These are phyloP conservation scores for Rhizomucor miehei DNA, from an alignment of 371 early-diverging fungal genomes.

Conservation along the genomic window DNA sequence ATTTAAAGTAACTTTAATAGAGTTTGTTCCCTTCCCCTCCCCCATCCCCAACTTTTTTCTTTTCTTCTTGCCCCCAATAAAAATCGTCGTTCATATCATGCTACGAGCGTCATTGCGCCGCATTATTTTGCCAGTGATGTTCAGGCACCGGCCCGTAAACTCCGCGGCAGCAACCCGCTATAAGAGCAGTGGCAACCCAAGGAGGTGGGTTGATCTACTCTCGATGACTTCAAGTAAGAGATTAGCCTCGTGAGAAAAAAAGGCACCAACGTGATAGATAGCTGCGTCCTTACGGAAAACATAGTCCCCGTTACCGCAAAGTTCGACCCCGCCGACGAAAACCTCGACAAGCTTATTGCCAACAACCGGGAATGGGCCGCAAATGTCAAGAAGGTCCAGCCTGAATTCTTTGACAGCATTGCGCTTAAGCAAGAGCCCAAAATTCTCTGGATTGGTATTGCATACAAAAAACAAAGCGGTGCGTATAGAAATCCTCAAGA, in stretches of 20 bases:
- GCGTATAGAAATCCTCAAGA: too few relatives aligned
- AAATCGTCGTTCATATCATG: too few relatives aligned
- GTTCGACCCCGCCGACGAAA: constrained; percentile 24
- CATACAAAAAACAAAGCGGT: not conserved
- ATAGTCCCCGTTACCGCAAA: constrained; percentile 12
- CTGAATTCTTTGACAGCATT: constrained; percentile 42
- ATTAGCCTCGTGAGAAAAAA: too few relatives aligned
- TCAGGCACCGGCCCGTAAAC: too few relatives aligned
- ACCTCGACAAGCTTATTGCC: constrained; percentile 25
- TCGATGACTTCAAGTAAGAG: not conserved
- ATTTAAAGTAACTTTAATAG: too few relatives aligned
- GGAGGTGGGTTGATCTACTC: not conserved
- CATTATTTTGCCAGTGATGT: too few relatives aligned
- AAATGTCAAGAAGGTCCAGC: constrained; percentile 31
- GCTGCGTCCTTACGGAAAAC: not conserved
- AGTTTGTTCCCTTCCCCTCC: too few relatives aligned
- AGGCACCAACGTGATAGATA: too few relatives aligned
- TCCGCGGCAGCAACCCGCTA: too few relatives aligned
- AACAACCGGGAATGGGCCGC: constrained; percentile 40
- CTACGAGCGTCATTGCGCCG: too few relatives aligned
- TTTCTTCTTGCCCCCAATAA: too few relatives aligned
- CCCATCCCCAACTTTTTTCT: too few relatives aligned
- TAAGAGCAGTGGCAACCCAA: not conserved
- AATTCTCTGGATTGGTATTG: constrained; percentile 86
- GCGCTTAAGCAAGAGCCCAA: constrained; percentile 80